These are phyloP conservation scores for Lactarius deliciosus DNA, from an alignment of 768 basidiomycete species.

Conservation along the genomic window DNA sequence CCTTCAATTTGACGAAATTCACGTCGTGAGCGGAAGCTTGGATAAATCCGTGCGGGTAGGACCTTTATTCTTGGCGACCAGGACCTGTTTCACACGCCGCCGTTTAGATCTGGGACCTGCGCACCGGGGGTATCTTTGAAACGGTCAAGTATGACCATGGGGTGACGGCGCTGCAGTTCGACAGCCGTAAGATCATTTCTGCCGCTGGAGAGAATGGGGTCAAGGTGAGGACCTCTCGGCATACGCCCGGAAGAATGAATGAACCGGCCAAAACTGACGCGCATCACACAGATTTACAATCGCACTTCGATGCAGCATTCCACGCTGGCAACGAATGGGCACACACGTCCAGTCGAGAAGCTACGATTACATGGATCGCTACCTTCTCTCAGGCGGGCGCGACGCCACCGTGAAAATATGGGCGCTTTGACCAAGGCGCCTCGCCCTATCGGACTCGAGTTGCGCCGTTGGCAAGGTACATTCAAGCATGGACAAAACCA, in stretches of 20 bases:
- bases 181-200: constrained; percentile 88
- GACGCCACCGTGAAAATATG: constrained; percentile 89
- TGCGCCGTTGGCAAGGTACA: neutral
- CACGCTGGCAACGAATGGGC: constrained; percentile 86
- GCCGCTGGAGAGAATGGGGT: constrained; percentile 92
- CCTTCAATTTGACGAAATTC: constrained; percentile 93
- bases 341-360: constrained; percentile 82
- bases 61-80: constrained; percentile 4
- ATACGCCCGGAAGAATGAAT: neutral
- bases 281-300: constrained; percentile 76
- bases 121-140: constrained; percentile 84
- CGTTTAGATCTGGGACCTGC: constrained; percentile 90
- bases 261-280: constrained; percentile 9
- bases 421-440: constrained; percentile 63
- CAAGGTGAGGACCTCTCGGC: constrained; percentile 53
- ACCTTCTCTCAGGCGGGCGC: constrained; percentile 85
- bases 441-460: neutral
- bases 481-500: neutral
- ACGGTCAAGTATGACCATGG: constrained; percentile 88
- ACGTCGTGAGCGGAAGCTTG: constrained; percentile 88
- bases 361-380: constrained; percentile 96
- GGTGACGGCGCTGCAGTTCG: constrained; percentile 91
- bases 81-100: neutral
- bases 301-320: constrained; percentile 90
- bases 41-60: constrained; percentile 89